phyloP scores from a whole-genome alignment of 179 eudicot species.

The Carnegiea gigantea region DNA sequence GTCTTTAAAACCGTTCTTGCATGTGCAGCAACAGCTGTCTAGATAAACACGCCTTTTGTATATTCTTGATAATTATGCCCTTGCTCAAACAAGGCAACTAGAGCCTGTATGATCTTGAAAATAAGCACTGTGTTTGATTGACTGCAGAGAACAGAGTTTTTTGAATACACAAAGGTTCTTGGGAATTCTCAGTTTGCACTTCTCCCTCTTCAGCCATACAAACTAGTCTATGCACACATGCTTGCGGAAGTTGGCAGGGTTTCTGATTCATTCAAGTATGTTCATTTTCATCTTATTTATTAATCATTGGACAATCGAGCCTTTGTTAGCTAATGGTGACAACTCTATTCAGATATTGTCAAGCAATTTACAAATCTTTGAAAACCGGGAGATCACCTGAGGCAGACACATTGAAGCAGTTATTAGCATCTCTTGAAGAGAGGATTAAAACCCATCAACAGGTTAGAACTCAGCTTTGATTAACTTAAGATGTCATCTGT shows the following conservation, averaged over 20 bases:
- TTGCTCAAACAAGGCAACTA: neutral
- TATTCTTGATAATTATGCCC: neutral
- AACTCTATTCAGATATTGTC: conserved; percentile 69
- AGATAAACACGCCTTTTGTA: neutral
- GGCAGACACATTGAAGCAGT: conserved; percentile 60
- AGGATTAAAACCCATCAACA: conserved; percentile 83
- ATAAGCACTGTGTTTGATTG: conserved; percentile 17
- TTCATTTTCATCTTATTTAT: neutral
- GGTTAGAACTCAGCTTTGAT: conserved; percentile 34
- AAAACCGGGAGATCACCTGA: conserved; percentile 80
- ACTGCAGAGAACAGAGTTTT: conserved; percentile 86
- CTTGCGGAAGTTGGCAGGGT: conserved; percentile 94
- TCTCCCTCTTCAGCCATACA: conserved; percentile 84
- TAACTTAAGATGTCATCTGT: neutral
- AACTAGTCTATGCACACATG: conserved; percentile 92
- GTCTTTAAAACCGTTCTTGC: no score
- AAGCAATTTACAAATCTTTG: conserved; percentile 62
- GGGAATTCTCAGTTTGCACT: conserved; percentile 89
- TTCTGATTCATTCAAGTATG: conserved; percentile 85
- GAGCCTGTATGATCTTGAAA: neutral
- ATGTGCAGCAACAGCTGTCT: neutral
- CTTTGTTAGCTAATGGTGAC: conserved; percentile 14
- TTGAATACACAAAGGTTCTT: conserved; percentile 81
- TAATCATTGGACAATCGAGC: conserved; percentile 21
- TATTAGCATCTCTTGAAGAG: conserved; percentile 74